Base-by-base conservation (phyloP, 768 basidiomycete species). In the Amanita molliuscula region DNA sequence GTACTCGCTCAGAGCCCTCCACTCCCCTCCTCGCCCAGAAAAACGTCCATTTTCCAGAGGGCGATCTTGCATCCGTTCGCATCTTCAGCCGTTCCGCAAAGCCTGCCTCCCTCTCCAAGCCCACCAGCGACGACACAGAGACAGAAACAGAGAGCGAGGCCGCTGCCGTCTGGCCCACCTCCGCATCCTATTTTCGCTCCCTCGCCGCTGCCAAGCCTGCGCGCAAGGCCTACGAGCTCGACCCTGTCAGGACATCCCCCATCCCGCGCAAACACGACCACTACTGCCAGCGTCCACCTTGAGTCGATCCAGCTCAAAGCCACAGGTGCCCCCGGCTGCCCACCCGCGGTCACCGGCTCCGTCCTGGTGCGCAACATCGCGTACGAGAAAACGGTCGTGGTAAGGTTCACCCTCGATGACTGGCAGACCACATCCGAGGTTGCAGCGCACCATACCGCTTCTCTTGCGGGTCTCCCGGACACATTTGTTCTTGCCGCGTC, bases 361-460 rank as follows among this genome's bases (percentile, higher is more conserved):
- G 66, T 96, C 50, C 76, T 90, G 44, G 90, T 92, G 16, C 78
- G 83, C 56, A 97, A 98, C 62, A 56, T 96, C 47, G 71, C 87
- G 0, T 98, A 87, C 54, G 82, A 88, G 63, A 98, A 98, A 67
- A 73, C 77, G 46, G 83, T 97, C 41, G 81, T 78, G 0, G 75
- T 96, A 0, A 72, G 94, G 1, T 98, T 94, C 63, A 97, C 95
- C 1, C 71, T 95, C 42, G 95, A 97, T 64, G 81, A 86, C 43
- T 98, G 95, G 95, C 80, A 85, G 54, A 98, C 94, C 3, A 88
- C 88, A 0, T 84, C 81, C 37, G 95, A 98, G 62, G 91, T 96
- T 28, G 53, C 65, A 37, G 83, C 74, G n/a, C 65, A 59, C 41
- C 65, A 82, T 53, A 58, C 67, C 33, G 63, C 64, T n/a, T 73